These are phyloP conservation scores for Exophiala alcalophila DNA, from an alignment of 2,329 filamentous ascomycete genomes.

Conservation along the genomic window DNA sequence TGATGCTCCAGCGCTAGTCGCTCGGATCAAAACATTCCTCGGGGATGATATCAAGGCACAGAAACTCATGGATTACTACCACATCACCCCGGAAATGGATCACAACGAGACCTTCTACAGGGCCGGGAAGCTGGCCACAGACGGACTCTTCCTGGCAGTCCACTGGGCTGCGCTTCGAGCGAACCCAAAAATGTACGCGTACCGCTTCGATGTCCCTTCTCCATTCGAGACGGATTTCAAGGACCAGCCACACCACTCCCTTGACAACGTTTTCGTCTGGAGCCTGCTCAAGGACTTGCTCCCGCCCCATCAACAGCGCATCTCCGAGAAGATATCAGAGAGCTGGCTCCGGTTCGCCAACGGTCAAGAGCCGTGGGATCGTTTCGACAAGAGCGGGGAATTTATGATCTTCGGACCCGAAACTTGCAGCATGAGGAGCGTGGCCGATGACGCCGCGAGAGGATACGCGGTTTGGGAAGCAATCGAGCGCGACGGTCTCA, in stretches of 20 bases:
- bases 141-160: slow-evolving; percentile 8
- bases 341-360: slow-evolving; percentile 6
- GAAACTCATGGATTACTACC: slow-evolving; percentile 4
- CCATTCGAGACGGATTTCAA: slow-evolving; percentile 6
- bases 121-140: slow-evolving; percentile 2
- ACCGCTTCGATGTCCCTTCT: slow-evolving; percentile 9
- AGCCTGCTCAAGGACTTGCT: slow-evolving; percentile 3
- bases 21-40: background rate
- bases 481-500: background rate
- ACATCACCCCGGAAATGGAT: slow-evolving; percentile 1
- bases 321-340: slow-evolving; percentile 7
- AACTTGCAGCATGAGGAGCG: background rate
- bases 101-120: slow-evolving; percentile 5
- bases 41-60: slow-evolving; percentile 1
- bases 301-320: slow-evolving; percentile 2
- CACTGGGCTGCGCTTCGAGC: slow-evolving; percentile 5
- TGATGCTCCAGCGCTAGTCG: slow-evolving; percentile 4
- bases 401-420: slow-evolving; percentile 7
- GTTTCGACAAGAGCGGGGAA: slow-evolving; percentile 1
- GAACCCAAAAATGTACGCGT: slow-evolving; percentile 7
- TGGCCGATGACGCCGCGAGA: background rate
- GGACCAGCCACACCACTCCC: slow-evolving; percentile 6
- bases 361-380: slow-evolving; percentile 6
- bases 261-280: slow-evolving; percentile 9
- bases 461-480: slow-evolving; percentile 7